Evolutionary conservation across 371 early-diverging fungal genomes (phyloP), one percentile per base, ranked within the genome.

Genomic region (Mucor velutinosus): DNA sequence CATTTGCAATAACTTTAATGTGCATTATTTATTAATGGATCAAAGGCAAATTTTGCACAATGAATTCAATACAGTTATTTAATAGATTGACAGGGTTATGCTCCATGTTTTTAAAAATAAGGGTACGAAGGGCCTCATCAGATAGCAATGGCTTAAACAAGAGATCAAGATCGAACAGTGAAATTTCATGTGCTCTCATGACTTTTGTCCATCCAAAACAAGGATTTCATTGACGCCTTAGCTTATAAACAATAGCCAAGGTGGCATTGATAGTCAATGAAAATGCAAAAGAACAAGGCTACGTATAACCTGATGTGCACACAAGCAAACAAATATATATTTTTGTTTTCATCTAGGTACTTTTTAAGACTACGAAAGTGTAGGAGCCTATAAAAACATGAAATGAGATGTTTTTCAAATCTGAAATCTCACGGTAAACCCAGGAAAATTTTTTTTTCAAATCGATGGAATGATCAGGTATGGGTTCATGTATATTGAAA

Each of bases 341-440:
- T 17, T 41, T 41, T 41, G 41, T 41, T 41, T 41, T 41, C 41
- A 41, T 41, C 41, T 5, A 5, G 41, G 17, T 17, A 41, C 41
- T 41, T 53, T 53, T 53, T 53, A 27, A 53, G 53, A 53, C 53
- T 27, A 53, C 53, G 53, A 53, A 47, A 53, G 12, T 27, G 27
- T 53, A 53, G 53, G 53, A 53, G 53, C 23, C 53, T 53, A 27
- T 53, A 53, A 53, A 47, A 25, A 53, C 14, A 25, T 14, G 27
- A 51, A 53, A 27, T 27, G 53, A 53, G 53, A 27, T 53, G 53
- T 27, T 53, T 27, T 53, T 41, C 41, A 41, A 53, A 53, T 53
- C 53, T 25, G 53, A 53, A 53, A 53, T 53, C 53, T 53, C 53
- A 53, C 53, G 23, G 53, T 53, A 27, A 53, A 49, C 53, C 53